Percentiles rank a stretch among this genome's conserved stretches.
Conservation (phyloP, 2,329 filamentous ascomycete species). For the Fusarium continuum region DNA sequence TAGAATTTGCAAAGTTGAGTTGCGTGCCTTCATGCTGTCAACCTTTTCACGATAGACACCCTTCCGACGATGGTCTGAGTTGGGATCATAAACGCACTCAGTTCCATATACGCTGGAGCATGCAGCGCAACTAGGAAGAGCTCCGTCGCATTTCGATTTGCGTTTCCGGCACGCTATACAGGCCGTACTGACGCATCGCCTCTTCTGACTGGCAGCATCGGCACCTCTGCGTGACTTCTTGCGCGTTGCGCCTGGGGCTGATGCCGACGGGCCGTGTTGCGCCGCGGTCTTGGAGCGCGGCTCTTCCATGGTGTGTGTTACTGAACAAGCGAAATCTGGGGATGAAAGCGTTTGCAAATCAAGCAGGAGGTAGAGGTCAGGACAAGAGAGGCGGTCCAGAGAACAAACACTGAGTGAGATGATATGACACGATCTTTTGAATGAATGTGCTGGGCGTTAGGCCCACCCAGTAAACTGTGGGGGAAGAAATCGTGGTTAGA, state of each 20-base stretch:
- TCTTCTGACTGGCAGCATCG: conserved; percentile 66
- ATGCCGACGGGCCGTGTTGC: conserved; percentile 23
- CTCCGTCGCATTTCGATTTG: conserved; percentile 92
- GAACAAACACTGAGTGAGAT: neutral
- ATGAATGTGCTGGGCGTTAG: conserved; percentile 4
- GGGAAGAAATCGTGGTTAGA: conserved; percentile 22
- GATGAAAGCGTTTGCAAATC: neutral
- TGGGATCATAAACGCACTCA: conserved; percentile 93
- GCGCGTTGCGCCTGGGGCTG: conserved; percentile 30
- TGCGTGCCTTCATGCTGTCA: conserved; percentile 85
- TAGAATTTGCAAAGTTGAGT: conserved; percentile 89
- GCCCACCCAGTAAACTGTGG: conserved; percentile 23
- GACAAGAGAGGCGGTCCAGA: neutral
- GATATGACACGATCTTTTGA: conserved; percentile 24
- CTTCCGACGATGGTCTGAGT: conserved; percentile 94
- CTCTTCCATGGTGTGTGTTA: conserved; percentile 34
- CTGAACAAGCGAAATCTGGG: conserved; percentile 4
- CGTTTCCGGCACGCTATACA: conserved; percentile 82
- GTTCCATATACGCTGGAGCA: conserved; percentile 93
- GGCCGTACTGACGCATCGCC: conserved; percentile 84
- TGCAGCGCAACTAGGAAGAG: conserved; percentile 90
- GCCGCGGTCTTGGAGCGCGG: conserved; percentile 9
- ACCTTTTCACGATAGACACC: conserved; percentile 96
- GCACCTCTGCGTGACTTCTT: conserved; percentile 62
- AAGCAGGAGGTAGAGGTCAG: neutral